Conservation (phyloP, 139 green algal genomes). For the Marvania coccoides region DNA sequence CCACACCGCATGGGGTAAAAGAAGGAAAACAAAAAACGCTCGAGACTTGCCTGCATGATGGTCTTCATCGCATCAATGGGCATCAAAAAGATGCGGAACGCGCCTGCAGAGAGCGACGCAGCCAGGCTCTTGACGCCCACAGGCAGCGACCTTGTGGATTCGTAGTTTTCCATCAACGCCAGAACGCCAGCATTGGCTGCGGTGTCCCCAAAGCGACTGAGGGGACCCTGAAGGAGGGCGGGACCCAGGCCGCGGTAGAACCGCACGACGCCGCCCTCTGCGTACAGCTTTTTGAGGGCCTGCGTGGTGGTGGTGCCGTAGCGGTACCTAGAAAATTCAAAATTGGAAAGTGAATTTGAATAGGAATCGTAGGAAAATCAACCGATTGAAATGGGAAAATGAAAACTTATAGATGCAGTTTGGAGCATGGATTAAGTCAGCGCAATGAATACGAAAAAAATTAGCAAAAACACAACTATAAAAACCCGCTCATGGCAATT, state of each 20-base stretch:
- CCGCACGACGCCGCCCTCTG: conserved; percentile 74
- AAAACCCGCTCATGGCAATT: too few species aligned
- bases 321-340: too few species aligned
- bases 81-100: conserved; percentile 87
- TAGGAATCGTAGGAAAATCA: too few species aligned
- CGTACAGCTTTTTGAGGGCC: conserved; percentile 70
- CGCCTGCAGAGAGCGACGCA: conserved; percentile 55
- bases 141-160: conserved; percentile 47
- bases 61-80: conserved; percentile 90
- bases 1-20: too few species aligned
- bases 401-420: too few species aligned
- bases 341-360: too few species aligned
- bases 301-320: conserved; percentile 58
- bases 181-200: conserved; percentile 86
- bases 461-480: too few species aligned
- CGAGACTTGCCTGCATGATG: conserved; percentile 59
- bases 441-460: too few species aligned
- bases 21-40: too few species aligned
- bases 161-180: conserved; percentile 62
- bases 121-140: conserved; percentile 70
- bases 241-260: conserved; percentile 87
- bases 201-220: conserved; percentile 88
- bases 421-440: too few species aligned
- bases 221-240: conserved; percentile 77
- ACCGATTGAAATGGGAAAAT: too few species aligned